Percentiles rank a stretch among this genome's conserved stretches.
Conservation (phyloP, 2,329 filamentous ascomycete species). For the Botrytis fabae region DNA sequence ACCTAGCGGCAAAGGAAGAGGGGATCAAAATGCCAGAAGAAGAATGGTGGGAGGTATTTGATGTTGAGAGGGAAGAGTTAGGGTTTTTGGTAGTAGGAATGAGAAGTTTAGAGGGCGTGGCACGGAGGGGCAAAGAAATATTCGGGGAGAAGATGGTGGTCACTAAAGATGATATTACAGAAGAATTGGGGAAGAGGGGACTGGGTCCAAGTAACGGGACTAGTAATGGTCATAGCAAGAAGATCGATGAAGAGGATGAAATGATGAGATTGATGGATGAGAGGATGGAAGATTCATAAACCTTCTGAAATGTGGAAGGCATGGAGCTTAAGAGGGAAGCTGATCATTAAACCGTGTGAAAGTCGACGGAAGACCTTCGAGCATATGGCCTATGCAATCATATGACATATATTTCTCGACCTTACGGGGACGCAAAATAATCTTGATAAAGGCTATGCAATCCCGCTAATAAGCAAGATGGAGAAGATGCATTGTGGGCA, state of each 20-base stretch:
- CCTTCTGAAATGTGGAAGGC: not conserved
- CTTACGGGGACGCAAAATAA: not conserved
- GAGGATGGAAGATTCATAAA: slow-evolving; percentile 28
- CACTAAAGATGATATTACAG: slow-evolving; percentile 30
- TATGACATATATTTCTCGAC: not conserved
- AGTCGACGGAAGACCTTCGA: not conserved
- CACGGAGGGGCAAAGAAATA: slow-evolving; percentile 29
- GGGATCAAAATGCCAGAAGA: slow-evolving; percentile 76
- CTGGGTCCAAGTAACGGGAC: not conserved
- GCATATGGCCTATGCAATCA: not conserved
- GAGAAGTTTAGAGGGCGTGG: slow-evolving; percentile 70
- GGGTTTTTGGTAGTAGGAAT: slow-evolving; percentile 89
- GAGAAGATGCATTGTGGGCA: no score
- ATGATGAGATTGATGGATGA: slow-evolving; percentile 34
- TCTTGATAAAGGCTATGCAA: not conserved
- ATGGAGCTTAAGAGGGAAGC: not conserved
- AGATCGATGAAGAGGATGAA: slow-evolving; percentile 9
- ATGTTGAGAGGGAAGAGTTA: slow-evolving; percentile 90
- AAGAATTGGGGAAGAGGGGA: slow-evolving; percentile 20
- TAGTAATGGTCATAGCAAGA: not conserved
- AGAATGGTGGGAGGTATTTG: slow-evolving; percentile 98
- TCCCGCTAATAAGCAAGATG: no score
- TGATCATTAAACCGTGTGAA: not conserved
- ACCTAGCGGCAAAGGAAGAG: slow-evolving; percentile 78
- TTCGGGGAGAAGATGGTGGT: slow-evolving; percentile 36